phyloP scores from a whole-genome alignment of 2,329 filamentous ascomycete genomes.

The Ophiostoma ips region DNA sequence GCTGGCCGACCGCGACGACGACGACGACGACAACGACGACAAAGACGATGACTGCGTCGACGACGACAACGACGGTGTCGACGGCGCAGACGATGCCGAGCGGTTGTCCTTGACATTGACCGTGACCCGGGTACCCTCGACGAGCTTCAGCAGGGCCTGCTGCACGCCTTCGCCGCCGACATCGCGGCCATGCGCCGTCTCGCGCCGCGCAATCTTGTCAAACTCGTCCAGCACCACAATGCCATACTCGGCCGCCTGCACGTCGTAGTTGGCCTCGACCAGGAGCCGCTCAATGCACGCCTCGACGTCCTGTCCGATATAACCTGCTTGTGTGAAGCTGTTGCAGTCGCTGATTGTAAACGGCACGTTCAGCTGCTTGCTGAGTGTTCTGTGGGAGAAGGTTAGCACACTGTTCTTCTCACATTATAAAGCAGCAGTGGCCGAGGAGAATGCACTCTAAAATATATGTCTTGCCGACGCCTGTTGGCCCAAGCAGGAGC shows the following conservation, averaged over 20 bases:
- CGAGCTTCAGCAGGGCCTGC: constrained; percentile 86
- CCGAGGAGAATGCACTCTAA: constrained; percentile 40
- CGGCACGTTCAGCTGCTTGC: constrained; percentile 83
- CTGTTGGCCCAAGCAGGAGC: constrained; percentile 77
- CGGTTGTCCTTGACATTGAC: constrained; percentile 74
- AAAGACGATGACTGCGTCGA: constrained; percentile 32
- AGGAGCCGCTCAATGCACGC: constrained; percentile 82
- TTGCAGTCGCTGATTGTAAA: constrained; percentile 95
- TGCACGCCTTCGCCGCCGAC: constrained; percentile 95
- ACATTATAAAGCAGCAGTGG: neutral
- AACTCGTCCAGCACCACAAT: constrained; percentile 96
- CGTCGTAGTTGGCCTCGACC: constrained; percentile 80
- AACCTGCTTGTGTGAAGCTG: constrained; percentile 88
- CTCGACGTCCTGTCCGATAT: constrained; percentile 97
- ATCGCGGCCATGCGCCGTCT: constrained; percentile 78
- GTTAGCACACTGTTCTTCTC: too few relatives aligned
- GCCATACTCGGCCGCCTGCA: constrained; percentile 70
- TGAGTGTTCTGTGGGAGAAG: constrained; percentile 54
- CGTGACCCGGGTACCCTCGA: constrained; percentile 89
- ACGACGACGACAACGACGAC: constrained; percentile 24
- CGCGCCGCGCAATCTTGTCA: constrained; percentile 87
- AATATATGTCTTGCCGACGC: constrained; percentile 94
- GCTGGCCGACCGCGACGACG: constrained; percentile 31
- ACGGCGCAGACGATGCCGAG: constrained; percentile 15
- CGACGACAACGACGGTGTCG: constrained; percentile 26